Percentiles rank a stretch among this genome's conserved stretches.
phyloP scores from a whole-genome alignment of 345 rosid species.

The Gossypium stocksii region DNA sequence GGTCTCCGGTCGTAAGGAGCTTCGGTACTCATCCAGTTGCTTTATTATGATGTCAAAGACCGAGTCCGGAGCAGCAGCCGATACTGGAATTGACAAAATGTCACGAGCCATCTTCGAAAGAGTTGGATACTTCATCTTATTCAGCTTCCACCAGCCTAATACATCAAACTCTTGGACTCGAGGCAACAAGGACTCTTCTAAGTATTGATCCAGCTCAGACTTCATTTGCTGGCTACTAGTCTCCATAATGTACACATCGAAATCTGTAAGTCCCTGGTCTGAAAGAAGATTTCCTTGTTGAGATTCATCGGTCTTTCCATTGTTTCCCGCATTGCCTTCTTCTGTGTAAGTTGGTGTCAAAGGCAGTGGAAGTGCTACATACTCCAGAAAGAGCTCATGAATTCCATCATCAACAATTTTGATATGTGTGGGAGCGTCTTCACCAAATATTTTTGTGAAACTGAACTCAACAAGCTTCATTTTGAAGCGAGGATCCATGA shows the following conservation, averaged over 20 bases:
- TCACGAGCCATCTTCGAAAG: slow-evolving; percentile 92
- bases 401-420: slow-evolving; percentile 77
- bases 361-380: slow-evolving; percentile 65
- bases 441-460: slow-evolving; percentile 77
- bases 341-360: slow-evolving; percentile 60
- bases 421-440: slow-evolving; percentile 55
- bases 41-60: slow-evolving; percentile 50
- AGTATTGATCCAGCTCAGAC: slow-evolving; percentile 82
- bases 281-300: slow-evolving; percentile 38
- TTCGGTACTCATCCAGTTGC: slow-evolving; percentile 66
- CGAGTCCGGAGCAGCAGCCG: slow-evolving; percentile 46
- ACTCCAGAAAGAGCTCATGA: slow-evolving; percentile 78
- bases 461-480: slow-evolving; percentile 96
- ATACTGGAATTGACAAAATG: slow-evolving; percentile 61
- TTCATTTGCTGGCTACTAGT: slow-evolving; percentile 63
- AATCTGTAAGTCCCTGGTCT: slow-evolving; percentile 69
- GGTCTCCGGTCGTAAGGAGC: slow-evolving; percentile 74
- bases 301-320: slow-evolving; percentile 27
- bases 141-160: slow-evolving; percentile 87
- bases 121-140: slow-evolving; percentile 76
- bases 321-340: slow-evolving; percentile 38
- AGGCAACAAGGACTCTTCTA: slow-evolving; percentile 78
- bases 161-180: slow-evolving; percentile 80
- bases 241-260: slow-evolving; percentile 77
- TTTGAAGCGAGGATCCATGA: slow-evolving; percentile 95